A percentile compares a stretch with the other conserved stretches of the same genome.
These are phyloP conservation scores for Amanita pallidorosea DNA, from an alignment of 768 basidiomycete genomes.

Conservation along the genomic window DNA sequence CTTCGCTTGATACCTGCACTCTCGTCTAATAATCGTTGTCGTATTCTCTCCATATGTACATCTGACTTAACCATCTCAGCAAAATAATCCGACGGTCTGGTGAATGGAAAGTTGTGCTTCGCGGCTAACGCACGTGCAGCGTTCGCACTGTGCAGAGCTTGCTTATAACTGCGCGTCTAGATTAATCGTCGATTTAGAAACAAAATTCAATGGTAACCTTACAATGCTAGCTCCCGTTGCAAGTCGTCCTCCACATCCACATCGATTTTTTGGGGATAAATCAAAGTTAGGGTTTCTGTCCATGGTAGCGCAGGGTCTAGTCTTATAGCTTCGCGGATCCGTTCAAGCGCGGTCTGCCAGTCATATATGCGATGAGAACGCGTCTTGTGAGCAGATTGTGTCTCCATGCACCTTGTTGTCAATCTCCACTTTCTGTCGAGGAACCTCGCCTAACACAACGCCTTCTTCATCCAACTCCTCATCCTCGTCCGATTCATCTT, in stretches of 20 bases:
- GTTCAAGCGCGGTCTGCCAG: slow-evolving; percentile 68
- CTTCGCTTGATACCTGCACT: slow-evolving; percentile 78
- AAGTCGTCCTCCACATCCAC: slow-evolving; percentile 83
- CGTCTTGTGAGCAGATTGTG: background rate
- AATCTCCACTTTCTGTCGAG: slow-evolving; percentile 73
- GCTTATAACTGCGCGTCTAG: slow-evolving; percentile 67
- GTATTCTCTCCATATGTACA: slow-evolving; percentile 94
- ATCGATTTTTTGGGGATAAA: slow-evolving; percentile 63
- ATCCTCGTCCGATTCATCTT: no score
- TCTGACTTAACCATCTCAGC: slow-evolving; percentile 99
- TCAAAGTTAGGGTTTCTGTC: slow-evolving; percentile 72
- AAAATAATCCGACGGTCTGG: slow-evolving; percentile 88
- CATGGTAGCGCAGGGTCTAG: slow-evolving; percentile 68
- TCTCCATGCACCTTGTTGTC: slow-evolving; percentile 58
- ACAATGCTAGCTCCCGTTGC: slow-evolving; percentile 95
- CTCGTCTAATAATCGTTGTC: slow-evolving; percentile 85
- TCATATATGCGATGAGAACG: background rate
- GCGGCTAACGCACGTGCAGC: slow-evolving; percentile 67
- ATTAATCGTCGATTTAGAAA: background rate
- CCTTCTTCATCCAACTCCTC: slow-evolving; percentile 17
- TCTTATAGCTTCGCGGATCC: slow-evolving; percentile 70
- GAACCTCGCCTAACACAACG: slow-evolving; percentile 65
- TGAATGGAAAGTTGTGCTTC: slow-evolving; percentile 75
- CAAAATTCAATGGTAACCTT: slow-evolving; percentile 18
- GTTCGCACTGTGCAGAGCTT: slow-evolving; percentile 80